Percentiles rank a stretch among this genome's conserved stretches.
These are phyloP conservation scores for Termitomyces sp. DNA, from an alignment of 768 basidiomycete genomes.

Conservation along the genomic window DNA sequence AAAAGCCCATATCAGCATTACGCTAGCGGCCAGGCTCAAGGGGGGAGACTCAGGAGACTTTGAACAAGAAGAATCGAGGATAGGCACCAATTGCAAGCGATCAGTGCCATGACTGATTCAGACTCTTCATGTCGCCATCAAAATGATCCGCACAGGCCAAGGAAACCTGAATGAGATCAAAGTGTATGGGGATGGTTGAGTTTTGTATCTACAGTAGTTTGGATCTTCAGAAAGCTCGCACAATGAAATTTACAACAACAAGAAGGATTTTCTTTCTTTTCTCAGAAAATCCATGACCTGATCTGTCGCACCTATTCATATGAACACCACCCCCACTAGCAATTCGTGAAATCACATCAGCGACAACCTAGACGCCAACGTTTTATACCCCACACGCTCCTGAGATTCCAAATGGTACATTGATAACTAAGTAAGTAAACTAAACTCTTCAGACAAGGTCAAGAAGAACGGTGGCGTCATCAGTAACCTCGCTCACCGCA, in stretches of 20 bases:
- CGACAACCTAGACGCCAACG: neutral
- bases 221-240: no score
- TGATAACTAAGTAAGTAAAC: neutral
- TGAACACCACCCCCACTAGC: no score
- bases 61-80: conserved; percentile 3
- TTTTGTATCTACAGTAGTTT: neutral
- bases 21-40: conserved; percentile 15
- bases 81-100: neutral
- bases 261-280: neutral
- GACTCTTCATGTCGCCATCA: conserved; percentile 4
- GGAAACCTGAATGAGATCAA: neutral
- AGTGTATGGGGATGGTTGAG: neutral
- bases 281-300: no score
- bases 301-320: neutral
- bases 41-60: neutral
- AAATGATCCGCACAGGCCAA: conserved; percentile 8
- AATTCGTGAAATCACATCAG: neutral
- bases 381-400: neutral
- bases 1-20: conserved; percentile 53
- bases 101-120: neutral
- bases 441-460: neutral
- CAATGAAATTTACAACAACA: no score
- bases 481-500: neutral
- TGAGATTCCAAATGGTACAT: neutral
- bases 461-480: neutral